Percentiles rank a stretch among this genome's conserved stretches.
Evolutionary conservation across 345 rosid genomes (phyloP).

Genomic region (Brassica incana): DNA sequence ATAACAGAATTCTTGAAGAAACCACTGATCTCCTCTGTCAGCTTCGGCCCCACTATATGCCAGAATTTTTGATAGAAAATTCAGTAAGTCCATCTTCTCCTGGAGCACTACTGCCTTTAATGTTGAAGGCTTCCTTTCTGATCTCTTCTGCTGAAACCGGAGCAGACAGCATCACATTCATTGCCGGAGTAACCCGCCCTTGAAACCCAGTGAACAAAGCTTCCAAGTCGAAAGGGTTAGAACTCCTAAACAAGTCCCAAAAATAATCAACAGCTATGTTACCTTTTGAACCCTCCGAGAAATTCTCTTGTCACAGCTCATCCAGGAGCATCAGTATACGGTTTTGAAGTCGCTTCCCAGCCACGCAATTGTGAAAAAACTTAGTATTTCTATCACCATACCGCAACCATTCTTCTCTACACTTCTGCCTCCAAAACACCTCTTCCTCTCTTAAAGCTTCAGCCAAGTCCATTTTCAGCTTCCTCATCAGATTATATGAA

Average conservation of each 20-base stretch:
- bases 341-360: not conserved
- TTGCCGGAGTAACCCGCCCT: not conserved
- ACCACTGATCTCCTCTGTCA: no score
- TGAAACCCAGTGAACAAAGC: not conserved
- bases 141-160: no score
- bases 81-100: no score
- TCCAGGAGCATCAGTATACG: not conserved
- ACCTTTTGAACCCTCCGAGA: not conserved
- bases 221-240: not conserved
- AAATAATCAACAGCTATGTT: not conserved
- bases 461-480: not conserved
- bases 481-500: not conserved
- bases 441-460: not conserved
- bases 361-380: not conserved
- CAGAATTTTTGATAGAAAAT: no score
- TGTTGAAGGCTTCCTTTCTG: no score
- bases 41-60: no score
- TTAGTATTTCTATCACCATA: not conserved
- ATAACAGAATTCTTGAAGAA: no score
- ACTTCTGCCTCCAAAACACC: not conserved
- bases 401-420: not conserved
- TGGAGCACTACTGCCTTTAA: no score
- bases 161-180: not conserved
- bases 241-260: no score
- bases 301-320: not conserved